Conservation (phyloP, 2,329 filamentous ascomycete genomes). For the Ceratocystis papillata region DNA sequence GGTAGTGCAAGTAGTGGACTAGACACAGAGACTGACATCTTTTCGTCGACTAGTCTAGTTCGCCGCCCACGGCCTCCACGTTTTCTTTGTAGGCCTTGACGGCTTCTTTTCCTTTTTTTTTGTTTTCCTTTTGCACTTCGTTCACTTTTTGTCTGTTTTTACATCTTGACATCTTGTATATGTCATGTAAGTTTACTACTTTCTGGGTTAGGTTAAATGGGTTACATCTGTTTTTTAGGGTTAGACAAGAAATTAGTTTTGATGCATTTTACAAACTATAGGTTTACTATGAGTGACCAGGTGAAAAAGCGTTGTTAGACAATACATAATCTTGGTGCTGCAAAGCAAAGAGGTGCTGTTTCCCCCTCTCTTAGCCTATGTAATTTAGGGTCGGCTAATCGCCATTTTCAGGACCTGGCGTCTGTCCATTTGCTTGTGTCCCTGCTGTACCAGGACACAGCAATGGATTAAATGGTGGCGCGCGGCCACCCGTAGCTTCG, state of each 20-base stretch:
- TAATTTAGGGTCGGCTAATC: background rate
- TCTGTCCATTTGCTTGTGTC: background rate
- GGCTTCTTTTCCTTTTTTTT: background rate
- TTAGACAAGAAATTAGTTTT: conserved; percentile 11
- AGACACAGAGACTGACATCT: conserved; percentile 5
- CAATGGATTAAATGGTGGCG: conserved; percentile 2
- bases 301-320: too few relatives aligned
- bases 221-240: background rate
- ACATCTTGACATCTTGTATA: background rate
- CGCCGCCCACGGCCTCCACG: background rate
- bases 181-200: background rate
- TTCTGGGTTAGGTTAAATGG: background rate
- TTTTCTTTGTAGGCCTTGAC: background rate
- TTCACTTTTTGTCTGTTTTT: conserved; percentile 14
- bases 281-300: too few relatives aligned
- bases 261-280: background rate
- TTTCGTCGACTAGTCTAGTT: background rate
- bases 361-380: background rate
- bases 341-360: background rate
- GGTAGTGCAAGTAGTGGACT: conserved; percentile 28
- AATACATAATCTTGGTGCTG: too few relatives aligned
- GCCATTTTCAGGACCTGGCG: conserved; percentile 11
- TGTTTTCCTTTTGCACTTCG: background rate
- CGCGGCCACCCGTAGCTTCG: conserved; percentile 35
- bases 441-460: conserved; percentile 1